phyloP scores from a whole-genome alignment of 202 grass and related monocot species.

The Brachypodium distachyon region DNA sequence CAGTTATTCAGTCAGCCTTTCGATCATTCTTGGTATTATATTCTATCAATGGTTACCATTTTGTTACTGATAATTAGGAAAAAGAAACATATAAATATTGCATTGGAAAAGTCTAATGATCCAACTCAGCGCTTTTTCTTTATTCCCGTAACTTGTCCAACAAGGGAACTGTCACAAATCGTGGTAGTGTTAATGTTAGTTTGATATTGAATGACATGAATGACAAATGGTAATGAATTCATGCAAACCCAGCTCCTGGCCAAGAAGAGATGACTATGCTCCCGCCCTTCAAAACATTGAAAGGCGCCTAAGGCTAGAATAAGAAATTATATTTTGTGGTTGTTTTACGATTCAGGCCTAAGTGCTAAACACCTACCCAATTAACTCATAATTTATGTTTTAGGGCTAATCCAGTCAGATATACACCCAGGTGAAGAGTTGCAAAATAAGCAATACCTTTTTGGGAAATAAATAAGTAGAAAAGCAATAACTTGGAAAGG shows the following conservation, averaged over 20 bases:
- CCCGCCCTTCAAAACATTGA: no score
- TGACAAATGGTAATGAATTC: not conserved
- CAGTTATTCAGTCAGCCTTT: slow-evolving; percentile 48
- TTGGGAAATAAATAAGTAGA: no score
- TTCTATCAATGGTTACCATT: not conserved
- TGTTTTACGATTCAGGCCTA: not conserved
- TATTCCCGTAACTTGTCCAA: not conserved
- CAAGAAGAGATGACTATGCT: no score
- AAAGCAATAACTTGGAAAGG: not conserved
- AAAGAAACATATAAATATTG: not conserved
- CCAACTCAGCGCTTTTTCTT: not conserved
- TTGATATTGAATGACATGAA: not conserved
- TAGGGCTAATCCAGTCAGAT: not conserved
- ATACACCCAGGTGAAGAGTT: not conserved
- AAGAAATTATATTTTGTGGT: not conserved
- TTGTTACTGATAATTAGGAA: not conserved
- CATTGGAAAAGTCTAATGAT: not conserved
- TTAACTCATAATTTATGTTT: not conserved
- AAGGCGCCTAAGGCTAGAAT: no score
- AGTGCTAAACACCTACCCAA: not conserved
- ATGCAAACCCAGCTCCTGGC: no score
- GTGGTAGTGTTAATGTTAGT: not conserved
- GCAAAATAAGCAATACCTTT: not conserved
- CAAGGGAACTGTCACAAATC: not conserved
- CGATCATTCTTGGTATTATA: slow-evolving; percentile 56